A percentile compares a stretch with the other conserved stretches of the same genome.
These are phyloP conservation scores for Penicillium malachiteum DNA, from an alignment of 495 filamentous ascomycete genomes.

Conservation along the genomic window DNA sequence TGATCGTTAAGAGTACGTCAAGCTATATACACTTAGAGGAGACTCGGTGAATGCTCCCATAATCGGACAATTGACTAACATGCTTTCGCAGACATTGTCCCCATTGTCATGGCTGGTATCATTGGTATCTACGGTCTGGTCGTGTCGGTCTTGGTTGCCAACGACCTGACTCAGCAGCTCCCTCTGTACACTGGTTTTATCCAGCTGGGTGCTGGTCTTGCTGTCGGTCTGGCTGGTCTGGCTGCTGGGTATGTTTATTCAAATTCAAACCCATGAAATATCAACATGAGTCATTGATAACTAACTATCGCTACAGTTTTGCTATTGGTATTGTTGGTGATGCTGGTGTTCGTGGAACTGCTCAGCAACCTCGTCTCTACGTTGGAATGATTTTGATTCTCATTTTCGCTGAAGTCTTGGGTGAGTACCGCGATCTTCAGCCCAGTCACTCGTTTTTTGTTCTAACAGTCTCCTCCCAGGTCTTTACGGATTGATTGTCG, in stretches of 20 bases:
- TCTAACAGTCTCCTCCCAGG: slow-evolving; percentile 44
- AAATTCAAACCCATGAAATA: not conserved
- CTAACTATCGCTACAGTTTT: slow-evolving; percentile 53
- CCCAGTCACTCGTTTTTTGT: not conserved
- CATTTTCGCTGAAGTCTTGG: slow-evolving; percentile 99
- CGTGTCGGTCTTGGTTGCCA: slow-evolving; percentile 96
- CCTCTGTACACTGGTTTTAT: slow-evolving; percentile 95
- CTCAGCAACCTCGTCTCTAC: slow-evolving; percentile 95
- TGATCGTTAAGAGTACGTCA: slow-evolving; percentile 97
- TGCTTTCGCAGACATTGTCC: slow-evolving; percentile 77
- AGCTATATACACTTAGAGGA: not conserved
- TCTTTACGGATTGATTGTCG: slow-evolving; percentile 98
- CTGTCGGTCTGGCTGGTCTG: slow-evolving; percentile 94
- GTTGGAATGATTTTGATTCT: slow-evolving; percentile 99
- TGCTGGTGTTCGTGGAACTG: slow-evolving; percentile 96
- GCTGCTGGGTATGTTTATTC: slow-evolving; percentile 72
- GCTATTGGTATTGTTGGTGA: slow-evolving; percentile 99
- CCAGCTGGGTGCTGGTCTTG: slow-evolving; percentile 93
- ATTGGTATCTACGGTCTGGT: slow-evolving; percentile 99
- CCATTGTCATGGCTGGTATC: slow-evolving; percentile 99
- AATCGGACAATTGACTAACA: slow-evolving; percentile 15
- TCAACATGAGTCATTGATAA: slow-evolving; percentile 3
- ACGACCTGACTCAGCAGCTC: slow-evolving; percentile 76
- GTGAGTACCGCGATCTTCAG: slow-evolving; percentile 49
- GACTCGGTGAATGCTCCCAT: not conserved